Base-by-base conservation (phyloP, 1,284 basidiomycete genomes). In the Pseudozyma tsukubaensis region DNA sequence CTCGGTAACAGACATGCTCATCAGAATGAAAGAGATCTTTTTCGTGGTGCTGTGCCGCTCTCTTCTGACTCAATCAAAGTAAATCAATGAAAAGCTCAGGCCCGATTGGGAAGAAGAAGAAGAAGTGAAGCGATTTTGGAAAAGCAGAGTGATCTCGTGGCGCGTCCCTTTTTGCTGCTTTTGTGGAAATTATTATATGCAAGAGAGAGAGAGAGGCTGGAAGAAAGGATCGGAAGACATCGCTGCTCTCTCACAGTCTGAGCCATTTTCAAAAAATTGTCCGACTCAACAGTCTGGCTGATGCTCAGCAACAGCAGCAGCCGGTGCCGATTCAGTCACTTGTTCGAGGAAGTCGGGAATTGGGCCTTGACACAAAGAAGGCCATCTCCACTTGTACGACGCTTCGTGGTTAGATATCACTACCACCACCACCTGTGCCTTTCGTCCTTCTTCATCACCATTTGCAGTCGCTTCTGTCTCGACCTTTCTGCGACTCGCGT, bases 131-230 rank as follows among this genome's bases (percentile, higher is more conserved):
- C 24, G 24, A n/a, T n/a, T n/a, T n/a, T n/a, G n/a, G n/a, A n/a
- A 43, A 52, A 56, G 57, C 57, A 55, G 42, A 61, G 65, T 68
- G 65, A 68, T 68, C 59, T 68, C 59, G 59, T 59, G 55, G 65
- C 59, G 59, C 65, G 59, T 68, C 54, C 29, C n/a, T 45, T 36
- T 9, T 11, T 44, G 39, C n/a, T 19, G 14, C 4, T 21, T 44
- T n/a, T 12, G 18, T 8, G 35, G 34, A 59, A 59, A 59, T 59
- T 59, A n/a, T n/a, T n/a, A n/a, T n/a, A 59, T 59, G 57, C 57
- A 50, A 59, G 12, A 24, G 36, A 21, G 9, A 44, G 32, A 36
- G 35, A 19, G 34, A 45, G 50, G 24, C 24, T 29, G 24, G 57
- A 51, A 59, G 40, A 51, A 50, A 35, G 40, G 32, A 59, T 45